These are phyloP conservation scores for Hemileccinum impolitum DNA, from an alignment of 768 basidiomycete genomes.

Conservation along the genomic window DNA sequence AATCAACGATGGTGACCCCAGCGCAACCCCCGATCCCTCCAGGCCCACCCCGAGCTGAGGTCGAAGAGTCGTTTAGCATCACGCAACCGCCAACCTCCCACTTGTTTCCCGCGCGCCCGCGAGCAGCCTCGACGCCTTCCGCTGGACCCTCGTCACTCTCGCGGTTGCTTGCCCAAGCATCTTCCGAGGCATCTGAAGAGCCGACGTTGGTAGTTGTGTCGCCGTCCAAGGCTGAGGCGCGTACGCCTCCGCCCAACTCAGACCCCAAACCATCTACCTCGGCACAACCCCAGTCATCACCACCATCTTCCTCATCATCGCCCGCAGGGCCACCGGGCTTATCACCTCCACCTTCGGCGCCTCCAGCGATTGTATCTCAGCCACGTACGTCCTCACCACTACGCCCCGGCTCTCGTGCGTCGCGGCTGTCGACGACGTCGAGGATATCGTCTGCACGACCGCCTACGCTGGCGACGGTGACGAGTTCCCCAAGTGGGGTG, in stretches of 20 bases:
- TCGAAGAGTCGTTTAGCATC: conserved; percentile 67
- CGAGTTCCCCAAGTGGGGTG: conserved; percentile 38
- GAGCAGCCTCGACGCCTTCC: conserved; percentile 64
- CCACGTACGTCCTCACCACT: conserved; percentile 50
- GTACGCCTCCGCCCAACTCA: conserved; percentile 24
- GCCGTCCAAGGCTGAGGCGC: conserved; percentile 29
- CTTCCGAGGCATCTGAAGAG: conserved; percentile 36
- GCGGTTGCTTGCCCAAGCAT: conserved; percentile 73
- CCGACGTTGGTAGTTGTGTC: conserved; percentile 23
- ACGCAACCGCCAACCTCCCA: conserved; percentile 66
- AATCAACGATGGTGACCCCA: conserved; percentile 9
- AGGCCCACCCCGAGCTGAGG: conserved; percentile 65
- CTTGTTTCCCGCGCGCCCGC: conserved; percentile 58
- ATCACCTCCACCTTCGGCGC: conserved; percentile 1
- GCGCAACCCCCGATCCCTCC: conserved; percentile 36
- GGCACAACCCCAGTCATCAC: conserved; percentile 13
- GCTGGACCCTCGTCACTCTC: conserved; percentile 80
- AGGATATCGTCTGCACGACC: conserved; percentile 62
- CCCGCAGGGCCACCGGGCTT: background rate
- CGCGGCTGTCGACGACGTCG: conserved; percentile 65
- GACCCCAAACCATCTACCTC: conserved; percentile 15
- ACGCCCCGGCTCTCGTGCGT: conserved; percentile 71
- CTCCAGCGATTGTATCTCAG: conserved; percentile 31
- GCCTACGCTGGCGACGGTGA: conserved; percentile 52
- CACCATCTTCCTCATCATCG: conserved; percentile 13